Conservation (phyloP, 1,284 basidiomycete species). For the Puccinia triticina region DNA sequence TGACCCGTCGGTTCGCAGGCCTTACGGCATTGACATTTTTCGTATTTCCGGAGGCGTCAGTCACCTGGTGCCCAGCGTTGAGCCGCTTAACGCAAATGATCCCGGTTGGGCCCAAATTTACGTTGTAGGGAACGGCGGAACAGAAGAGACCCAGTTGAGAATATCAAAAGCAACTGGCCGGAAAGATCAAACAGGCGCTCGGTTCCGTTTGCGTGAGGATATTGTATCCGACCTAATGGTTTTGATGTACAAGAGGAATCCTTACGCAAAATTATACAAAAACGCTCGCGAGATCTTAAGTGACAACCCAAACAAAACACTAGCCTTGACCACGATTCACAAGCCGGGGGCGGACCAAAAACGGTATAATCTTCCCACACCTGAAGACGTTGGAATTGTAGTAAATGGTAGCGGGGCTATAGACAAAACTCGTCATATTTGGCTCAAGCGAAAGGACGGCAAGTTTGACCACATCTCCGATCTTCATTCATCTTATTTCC, state of each 20-base stretch:
- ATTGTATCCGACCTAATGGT: background rate
- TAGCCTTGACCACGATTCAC: background rate
- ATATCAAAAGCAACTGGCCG: background rate
- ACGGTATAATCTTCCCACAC: background rate
- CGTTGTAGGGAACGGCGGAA: background rate
- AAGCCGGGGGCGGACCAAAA: background rate
- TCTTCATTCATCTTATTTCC: no score
- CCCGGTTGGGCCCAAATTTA: conserved; percentile 15
- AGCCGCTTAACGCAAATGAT: background rate
- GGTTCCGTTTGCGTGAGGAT: no score
- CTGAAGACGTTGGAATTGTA: background rate
- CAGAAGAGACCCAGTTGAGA: background rate
- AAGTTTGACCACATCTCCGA: background rate
- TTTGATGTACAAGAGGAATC: conserved; percentile 6
- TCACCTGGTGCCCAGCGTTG: background rate
- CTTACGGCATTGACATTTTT: background rate
- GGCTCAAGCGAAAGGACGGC: background rate
- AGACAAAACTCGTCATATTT: background rate
- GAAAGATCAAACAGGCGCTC: no score
- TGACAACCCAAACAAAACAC: no score
- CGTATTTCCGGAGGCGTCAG: background rate
- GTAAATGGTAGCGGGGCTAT: background rate
- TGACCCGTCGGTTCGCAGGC: background rate
- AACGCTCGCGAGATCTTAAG: no score
- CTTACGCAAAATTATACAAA: background rate